A percentile compares a stretch with the other conserved stretches of the same genome.
Conservation (phyloP, 2,329 filamentous ascomycete species). For the Alternaria triticimaculans region DNA sequence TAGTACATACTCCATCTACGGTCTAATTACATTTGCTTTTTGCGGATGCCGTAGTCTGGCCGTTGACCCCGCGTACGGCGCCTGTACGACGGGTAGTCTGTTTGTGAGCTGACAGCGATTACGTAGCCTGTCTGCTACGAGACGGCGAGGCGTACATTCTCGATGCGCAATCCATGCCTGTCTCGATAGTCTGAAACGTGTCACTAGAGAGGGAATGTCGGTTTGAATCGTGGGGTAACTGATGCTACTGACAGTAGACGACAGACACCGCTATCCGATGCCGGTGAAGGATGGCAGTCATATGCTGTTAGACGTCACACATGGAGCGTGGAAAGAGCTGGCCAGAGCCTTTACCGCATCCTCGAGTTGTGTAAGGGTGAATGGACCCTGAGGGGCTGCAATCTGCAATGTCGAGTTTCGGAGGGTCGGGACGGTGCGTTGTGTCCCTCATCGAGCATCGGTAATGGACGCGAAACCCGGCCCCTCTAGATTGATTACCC, state of each 20-base stretch:
- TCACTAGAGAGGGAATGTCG: not conserved
- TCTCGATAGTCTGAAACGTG: not conserved
- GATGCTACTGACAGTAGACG: not conserved
- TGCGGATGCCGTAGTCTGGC: not conserved
- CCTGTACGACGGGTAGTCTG: not conserved
- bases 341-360: not conserved
- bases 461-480: constrained; percentile 13
- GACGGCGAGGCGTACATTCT: not conserved
- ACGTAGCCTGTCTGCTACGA: not conserved
- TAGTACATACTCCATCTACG: not conserved
- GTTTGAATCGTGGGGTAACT: not conserved
- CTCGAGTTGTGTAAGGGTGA: constrained; percentile 3
- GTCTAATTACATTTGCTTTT: constrained; percentile 4
- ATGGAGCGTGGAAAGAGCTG: constrained; percentile 1
- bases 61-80: constrained; percentile 3
- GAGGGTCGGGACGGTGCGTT: constrained; percentile 10
- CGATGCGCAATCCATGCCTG: not conserved
- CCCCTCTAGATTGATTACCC: constrained; percentile 14
- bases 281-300: constrained; percentile 4
- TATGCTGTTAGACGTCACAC: constrained; percentile 2
- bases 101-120: not conserved
- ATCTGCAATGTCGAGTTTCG: constrained; percentile 7
- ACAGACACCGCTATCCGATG: constrained; percentile 14
- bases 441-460: constrained; percentile 4
- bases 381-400: constrained; percentile 6